phyloP scores from a whole-genome alignment of 2,329 filamentous ascomycete species.

The Penicillium sp. region DNA sequence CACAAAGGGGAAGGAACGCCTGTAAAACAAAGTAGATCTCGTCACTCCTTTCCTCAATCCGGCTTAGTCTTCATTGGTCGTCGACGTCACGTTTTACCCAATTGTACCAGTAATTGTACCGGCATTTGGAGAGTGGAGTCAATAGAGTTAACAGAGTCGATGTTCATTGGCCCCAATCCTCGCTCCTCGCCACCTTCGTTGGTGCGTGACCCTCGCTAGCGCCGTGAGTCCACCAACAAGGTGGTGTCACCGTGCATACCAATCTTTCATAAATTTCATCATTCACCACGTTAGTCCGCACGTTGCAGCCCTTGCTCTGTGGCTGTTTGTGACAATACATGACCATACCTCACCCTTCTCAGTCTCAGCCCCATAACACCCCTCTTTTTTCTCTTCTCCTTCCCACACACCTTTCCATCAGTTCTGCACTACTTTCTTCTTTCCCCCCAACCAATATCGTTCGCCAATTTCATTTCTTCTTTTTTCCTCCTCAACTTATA shows the following conservation, averaged over 20 bases:
- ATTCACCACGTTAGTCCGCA: background rate
- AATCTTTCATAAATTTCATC: background rate
- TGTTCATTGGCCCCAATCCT: background rate
- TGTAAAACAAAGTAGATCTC: background rate
- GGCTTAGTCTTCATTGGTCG: conserved; percentile 12
- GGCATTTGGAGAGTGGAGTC: conserved; percentile 9
- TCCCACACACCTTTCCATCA: conserved; percentile 2
- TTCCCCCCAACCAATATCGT: conserved; percentile 24
- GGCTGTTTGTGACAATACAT: conserved; percentile 9
- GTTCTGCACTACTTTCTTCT: background rate
- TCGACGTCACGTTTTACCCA: conserved; percentile 21
- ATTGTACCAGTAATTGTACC: conserved; percentile 5
- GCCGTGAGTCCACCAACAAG: background rate
- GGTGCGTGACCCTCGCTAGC: conserved; percentile 14
- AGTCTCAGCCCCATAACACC: conserved; percentile 35
- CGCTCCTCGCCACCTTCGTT: conserved; percentile 18
- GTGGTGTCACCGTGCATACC: background rate
- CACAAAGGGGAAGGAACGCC: background rate
- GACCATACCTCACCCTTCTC: conserved; percentile 22
- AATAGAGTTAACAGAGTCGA: background rate
- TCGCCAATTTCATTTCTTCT: conserved; percentile 24
- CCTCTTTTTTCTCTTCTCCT: conserved; percentile 27
- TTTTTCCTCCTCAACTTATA: conserved; percentile 21
- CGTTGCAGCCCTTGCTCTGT: background rate
- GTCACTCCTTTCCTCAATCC: conserved; percentile 1